phyloP scores from a whole-genome alignment of 1,139 yeast genomes.

The Yamadazyma buinensis region DNA sequence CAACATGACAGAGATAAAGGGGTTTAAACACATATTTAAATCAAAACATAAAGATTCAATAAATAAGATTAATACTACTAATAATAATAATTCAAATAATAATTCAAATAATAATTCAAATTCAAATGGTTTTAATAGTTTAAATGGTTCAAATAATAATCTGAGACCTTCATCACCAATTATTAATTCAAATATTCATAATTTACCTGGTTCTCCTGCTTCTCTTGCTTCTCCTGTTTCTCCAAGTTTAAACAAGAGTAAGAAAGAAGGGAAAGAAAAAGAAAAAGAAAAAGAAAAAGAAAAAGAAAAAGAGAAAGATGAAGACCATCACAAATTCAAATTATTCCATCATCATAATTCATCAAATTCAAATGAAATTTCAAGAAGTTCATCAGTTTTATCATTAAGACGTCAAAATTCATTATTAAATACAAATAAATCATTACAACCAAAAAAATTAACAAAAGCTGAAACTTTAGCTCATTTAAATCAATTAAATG shows the following conservation, averaged over 20 bases:
- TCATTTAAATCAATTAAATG: constrained; percentile 32
- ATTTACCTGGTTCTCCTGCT: too few species aligned
- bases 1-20: constrained; percentile 7
- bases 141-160: too few species aligned
- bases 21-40: constrained; percentile 4
- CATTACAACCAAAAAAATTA: constrained; percentile 21
- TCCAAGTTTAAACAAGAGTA: too few species aligned
- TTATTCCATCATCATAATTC: constrained; percentile 20
- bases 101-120: too few species aligned
- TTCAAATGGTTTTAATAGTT: too few species aligned
- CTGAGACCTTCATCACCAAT: too few species aligned
- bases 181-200: too few species aligned
- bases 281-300: neutral
- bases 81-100: too few species aligned
- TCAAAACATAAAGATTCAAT: neutral
- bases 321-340: constrained; percentile 26
- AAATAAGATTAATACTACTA: neutral
- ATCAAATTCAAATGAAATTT: constrained; percentile 11
- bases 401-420: constrained; percentile 20
- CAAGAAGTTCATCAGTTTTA: constrained; percentile 23
- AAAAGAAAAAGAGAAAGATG: constrained; percentile 2
- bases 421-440: constrained; percentile 6
- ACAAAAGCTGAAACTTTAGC: constrained; percentile 39
- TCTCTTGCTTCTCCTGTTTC: too few species aligned
- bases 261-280: neutral